phyloP scores from a whole-genome alignment of 768 basidiomycete species.

The Suillus lakei region DNA sequence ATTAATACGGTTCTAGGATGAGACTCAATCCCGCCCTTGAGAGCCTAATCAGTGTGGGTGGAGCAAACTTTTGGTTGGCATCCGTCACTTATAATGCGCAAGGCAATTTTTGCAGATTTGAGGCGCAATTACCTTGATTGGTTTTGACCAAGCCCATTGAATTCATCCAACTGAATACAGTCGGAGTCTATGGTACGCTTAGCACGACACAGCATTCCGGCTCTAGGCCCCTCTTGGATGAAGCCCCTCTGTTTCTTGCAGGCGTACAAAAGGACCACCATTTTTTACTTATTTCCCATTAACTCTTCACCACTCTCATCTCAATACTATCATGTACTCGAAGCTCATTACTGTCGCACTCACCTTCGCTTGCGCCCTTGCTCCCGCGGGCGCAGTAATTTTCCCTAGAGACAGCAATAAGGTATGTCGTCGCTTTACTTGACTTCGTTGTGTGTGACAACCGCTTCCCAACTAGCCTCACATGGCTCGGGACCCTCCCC shows the following conservation, averaged over 20 bases:
- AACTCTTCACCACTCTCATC: background rate
- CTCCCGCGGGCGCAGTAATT: background rate
- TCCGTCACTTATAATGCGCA: no score
- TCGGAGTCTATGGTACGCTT: background rate
- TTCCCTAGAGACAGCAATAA: background rate
- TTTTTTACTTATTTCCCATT: background rate
- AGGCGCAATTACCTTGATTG: no score
- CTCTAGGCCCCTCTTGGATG: no score
- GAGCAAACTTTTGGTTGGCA: no score
- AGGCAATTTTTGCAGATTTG: no score
- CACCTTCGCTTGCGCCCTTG: background rate
- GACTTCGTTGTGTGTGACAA: background rate
- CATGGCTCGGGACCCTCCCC: background rate
- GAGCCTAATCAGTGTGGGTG: background rate
- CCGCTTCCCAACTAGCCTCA: background rate
- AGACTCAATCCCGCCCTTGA: no score
- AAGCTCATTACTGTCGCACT: background rate
- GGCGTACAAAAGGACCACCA: background rate
- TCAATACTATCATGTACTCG: background rate
- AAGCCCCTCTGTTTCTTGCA: background rate
- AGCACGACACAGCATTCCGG: no score
- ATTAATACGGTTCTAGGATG: no score
- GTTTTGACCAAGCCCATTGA: no score
- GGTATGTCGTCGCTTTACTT: background rate
- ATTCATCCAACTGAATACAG: background rate